Conservation (phyloP, 352 stramenopile species). For the Phytophthora pistaciae region DNA sequence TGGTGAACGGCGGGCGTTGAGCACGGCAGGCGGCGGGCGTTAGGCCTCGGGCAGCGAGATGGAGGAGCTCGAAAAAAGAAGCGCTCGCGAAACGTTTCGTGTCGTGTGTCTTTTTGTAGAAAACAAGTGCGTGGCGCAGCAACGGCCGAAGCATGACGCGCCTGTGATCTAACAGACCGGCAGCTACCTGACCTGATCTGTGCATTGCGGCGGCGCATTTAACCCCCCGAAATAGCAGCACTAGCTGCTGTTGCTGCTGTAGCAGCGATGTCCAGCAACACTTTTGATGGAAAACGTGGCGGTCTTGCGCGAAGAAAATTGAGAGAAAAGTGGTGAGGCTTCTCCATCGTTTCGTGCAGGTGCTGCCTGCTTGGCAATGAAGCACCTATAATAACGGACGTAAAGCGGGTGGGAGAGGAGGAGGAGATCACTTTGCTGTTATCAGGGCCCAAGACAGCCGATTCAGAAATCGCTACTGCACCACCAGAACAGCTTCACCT, state of each 20-base stretch:
- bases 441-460: slow-evolving; percentile 2
- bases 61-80: slow-evolving; percentile 21
- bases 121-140: neutral
- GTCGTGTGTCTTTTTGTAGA: slow-evolving; percentile 23
- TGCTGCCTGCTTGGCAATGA: neutral
- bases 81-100: slow-evolving; percentile 15
- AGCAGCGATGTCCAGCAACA: neutral
- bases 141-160: too few relatives aligned
- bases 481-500: slow-evolving; percentile 10
- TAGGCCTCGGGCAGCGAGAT: neutral
- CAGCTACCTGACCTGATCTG: slow-evolving; percentile 6
- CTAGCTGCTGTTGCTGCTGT: neutral
- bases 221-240: slow-evolving; percentile 4
- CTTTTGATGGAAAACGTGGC: too few relatives aligned
- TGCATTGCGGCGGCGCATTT: neutral
- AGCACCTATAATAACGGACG: neutral
- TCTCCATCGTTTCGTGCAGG: neutral
- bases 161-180: too few relatives aligned
- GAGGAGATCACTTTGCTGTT: neutral
- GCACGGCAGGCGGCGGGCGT: neutral
- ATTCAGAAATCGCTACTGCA: slow-evolving; percentile 11
- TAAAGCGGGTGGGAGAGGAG: neutral
- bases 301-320: too few relatives aligned
- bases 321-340: neutral
- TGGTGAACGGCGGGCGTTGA: slow-evolving; percentile 33